Base-by-base conservation (phyloP, 106 monocot species). In the Dactylorhiza incarnata region DNA sequence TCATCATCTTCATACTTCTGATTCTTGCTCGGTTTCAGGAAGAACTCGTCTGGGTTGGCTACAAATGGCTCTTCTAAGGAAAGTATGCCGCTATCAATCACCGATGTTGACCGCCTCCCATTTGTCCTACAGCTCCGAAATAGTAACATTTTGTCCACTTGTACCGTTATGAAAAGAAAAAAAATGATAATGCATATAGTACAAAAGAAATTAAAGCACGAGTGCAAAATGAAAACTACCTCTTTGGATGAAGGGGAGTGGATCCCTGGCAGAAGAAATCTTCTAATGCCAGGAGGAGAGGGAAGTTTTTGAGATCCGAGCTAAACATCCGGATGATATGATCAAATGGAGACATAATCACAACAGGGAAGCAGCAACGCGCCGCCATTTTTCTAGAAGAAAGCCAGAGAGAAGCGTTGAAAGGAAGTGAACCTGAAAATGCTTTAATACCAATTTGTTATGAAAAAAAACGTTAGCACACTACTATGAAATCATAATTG, bases 51-150 rank as follows among this genome's bases (percentile, higher is more conserved):
- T 19, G 70, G 47, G 44, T 71, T 72, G 51, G 78, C 72, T 65
- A 45, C 37, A 45, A 67, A 52, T n/a, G 51, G 68, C 56, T 86
- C 83, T 52, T 86, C 83, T 10, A 13, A 58, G 47, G 37, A 24
- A 69, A 80, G 12, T 53, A 45, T 23, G 13, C 65, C 24, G 67
- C 78, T 77, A 77, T 77, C 79, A 51, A 82, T 55, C 7, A 26
- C 23, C 17, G 20, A 81, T 11, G 58, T 22, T 48, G 78, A 49
- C 72, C 23, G 47, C 47, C 48, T 19, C 72, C 5, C 72, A 49
- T 72, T 44, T 44, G 22, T 72, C 49, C 72, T 72, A 72, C 71
- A 48, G 48, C 23, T 20, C n/a, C 71, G 16, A 72, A 72, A 49
- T 11, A 48, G 9, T 9, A 49, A 23, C 22, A 72, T 22, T 49